A percentile compares a stretch with the other conserved stretches of the same genome.
Conservation (phyloP, 169 alveolate genomes). For the Eimeria tenella region DNA sequence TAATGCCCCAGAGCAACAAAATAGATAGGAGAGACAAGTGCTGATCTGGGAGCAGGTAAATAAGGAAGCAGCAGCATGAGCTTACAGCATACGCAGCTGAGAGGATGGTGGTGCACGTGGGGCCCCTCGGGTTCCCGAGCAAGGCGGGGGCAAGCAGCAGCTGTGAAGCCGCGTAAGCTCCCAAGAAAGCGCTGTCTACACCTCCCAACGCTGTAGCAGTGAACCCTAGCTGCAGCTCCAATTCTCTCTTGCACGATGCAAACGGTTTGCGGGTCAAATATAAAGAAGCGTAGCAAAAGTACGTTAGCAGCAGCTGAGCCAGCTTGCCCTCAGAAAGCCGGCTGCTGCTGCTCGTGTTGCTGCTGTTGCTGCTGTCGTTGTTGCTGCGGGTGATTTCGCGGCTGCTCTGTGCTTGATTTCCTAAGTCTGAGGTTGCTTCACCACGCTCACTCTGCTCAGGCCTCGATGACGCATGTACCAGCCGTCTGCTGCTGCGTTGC, state of each 20-base stretch:
- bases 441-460: background rate
- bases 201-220: constrained; percentile 80
- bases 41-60: constrained; percentile 11
- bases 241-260: constrained; percentile 79
- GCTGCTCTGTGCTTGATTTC: background rate
- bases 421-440: background rate
- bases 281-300: constrained; percentile 79
- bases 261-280: constrained; percentile 85
- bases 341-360: constrained; percentile 27
- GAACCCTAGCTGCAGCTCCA: constrained; percentile 79
- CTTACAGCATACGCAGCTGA: constrained; percentile 35
- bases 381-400: background rate
- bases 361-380: constrained; percentile 2
- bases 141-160: constrained; percentile 69
- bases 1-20: constrained; percentile 78
- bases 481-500: constrained; percentile 31
- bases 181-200: constrained; percentile 82
- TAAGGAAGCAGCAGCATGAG: background rate
- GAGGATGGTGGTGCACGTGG: background rate
- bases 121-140: background rate
- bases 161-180: constrained; percentile 82
- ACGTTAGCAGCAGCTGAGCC: constrained; percentile 75
- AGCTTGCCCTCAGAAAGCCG: constrained; percentile 53
- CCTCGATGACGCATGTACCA: background rate
- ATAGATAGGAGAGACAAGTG: background rate